Conservation (phyloP, 2,329 filamentous ascomycete genomes). For the Orbilia oligospora region DNA sequence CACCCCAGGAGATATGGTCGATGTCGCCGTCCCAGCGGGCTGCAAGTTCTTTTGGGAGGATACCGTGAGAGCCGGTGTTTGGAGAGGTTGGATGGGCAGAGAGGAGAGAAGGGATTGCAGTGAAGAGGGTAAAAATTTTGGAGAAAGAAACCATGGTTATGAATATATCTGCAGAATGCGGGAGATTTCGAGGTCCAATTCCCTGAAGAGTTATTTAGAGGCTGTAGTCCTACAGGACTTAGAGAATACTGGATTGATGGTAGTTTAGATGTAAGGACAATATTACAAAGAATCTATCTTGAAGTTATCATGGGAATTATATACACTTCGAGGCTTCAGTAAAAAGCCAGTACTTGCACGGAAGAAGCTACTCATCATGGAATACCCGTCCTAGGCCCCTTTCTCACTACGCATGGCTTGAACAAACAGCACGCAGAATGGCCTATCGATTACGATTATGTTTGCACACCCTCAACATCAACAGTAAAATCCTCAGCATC, state of each 20-base stretch:
- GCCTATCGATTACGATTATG: background rate
- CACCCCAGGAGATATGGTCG: conserved; percentile 18
- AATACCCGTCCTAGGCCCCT: background rate
- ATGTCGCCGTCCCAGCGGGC: conserved; percentile 36
- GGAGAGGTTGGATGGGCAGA: conserved; percentile 10
- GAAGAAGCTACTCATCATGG: background rate
- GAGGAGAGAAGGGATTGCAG: conserved; percentile 19
- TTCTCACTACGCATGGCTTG: background rate
- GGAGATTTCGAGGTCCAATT: no score
- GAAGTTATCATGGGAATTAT: conserved; percentile 1
- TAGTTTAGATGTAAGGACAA: no score
- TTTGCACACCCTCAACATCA: background rate
- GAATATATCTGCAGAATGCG: background rate
- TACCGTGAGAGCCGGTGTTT: background rate
- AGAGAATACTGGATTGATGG: no score
- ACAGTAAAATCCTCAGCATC: background rate
- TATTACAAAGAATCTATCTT: background rate
- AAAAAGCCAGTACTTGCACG: background rate
- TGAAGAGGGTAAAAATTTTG: conserved; percentile 3
- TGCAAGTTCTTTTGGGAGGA: conserved; percentile 19
- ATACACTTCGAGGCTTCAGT: background rate
- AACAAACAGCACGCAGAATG: background rate
- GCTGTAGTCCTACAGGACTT: no score
- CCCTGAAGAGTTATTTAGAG: no score
- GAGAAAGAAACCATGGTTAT: conserved; percentile 27